Evolutionary conservation across 2,329 filamentous ascomycete species (phyloP), one percentile per base, ranked within the genome.

Genomic region (Scedosporium boydii): DNA sequence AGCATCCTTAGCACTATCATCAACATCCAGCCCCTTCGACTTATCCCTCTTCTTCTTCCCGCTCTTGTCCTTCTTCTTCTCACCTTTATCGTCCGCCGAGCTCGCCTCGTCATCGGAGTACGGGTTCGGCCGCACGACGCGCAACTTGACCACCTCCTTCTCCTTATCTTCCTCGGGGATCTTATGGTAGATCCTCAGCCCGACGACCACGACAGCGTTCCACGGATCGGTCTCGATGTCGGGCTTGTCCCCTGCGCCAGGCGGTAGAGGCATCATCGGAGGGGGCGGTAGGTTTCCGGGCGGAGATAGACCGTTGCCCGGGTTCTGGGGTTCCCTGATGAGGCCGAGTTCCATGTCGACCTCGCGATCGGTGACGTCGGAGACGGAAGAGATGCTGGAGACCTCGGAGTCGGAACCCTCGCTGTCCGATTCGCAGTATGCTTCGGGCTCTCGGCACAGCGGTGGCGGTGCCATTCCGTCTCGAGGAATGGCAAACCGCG

Each of bases 1-100:
- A 16, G 77, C 77, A 71, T 80, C 77, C 66, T 74, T 77, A 23
- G 76, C 74, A 42, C 74, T 76, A 68, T 80, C 78, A 62, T 80
- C 78, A 12, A 80, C 75, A 64, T 80, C 77, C 34, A 78, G 63
- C 4, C 71, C 74, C 62, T 69, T 70, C 26, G 69, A 70, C 60
- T 67, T 71, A 3, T 70, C 66, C 27, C 38, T 21, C 59, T 42
- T 38, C 26, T 41, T 53, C 59, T 53, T 61, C 9, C 2, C 63
- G 60, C 29, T n/a, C 46, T 61, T 61, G 41, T 60, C 46, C 42
- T 60, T 26, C 23, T 46, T 48, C 48, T 34, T 55, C 51, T 69
- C 67, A 3, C 66, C 63, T 2, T 70, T 67, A 56, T 67, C 62
- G 61, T 71, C 63, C 21, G 60, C 64, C 56, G 53, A 44, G 16